These are phyloP conservation scores for Saccharum officinarum DNA, from an alignment of 176 grass and related monocot species.

Conservation along the genomic window DNA sequence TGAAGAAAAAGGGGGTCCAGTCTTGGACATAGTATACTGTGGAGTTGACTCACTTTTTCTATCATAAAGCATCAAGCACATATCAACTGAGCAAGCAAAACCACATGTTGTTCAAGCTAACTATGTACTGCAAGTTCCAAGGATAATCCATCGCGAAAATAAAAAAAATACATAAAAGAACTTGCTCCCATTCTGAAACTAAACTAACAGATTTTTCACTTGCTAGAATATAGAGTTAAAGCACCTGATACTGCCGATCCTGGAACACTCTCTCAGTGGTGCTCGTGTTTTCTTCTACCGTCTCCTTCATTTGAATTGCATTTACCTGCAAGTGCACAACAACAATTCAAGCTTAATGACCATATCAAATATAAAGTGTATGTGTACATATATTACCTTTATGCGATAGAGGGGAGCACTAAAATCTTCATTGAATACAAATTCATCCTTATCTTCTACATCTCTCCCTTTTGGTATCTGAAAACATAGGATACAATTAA, in stretches of 20 bases:
- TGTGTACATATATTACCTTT: slow-evolving; percentile 59
- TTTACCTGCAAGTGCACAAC: slow-evolving; percentile 70
- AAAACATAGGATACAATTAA: slow-evolving; percentile 39
- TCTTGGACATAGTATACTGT: neutral
- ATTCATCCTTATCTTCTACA: slow-evolving; percentile 83
- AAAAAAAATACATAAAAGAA: neutral
- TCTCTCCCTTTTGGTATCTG: slow-evolving; percentile 98
- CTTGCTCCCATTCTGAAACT: neutral
- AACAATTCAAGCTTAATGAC: slow-evolving; percentile 26
- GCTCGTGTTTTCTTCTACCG: slow-evolving; percentile 98
- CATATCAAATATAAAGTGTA: neutral
- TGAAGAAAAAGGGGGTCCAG: neutral
- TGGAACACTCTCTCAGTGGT: slow-evolving; percentile 98
- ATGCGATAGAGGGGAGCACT: slow-evolving; percentile 95
- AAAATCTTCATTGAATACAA: slow-evolving; percentile 95
- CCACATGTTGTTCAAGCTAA: slow-evolving; percentile 12
- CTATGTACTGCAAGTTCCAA: neutral
- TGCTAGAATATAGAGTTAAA: slow-evolving; percentile 16
- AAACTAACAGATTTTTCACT: neutral
- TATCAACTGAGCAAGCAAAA: slow-evolving; percentile 28
- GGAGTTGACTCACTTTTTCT: neutral
- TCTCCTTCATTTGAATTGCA: slow-evolving; percentile 99
- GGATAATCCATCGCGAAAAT: neutral
- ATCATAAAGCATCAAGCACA: neutral
- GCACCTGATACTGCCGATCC: slow-evolving; percentile 97